These are phyloP conservation scores for Neurospora hispaniola DNA, from an alignment of 495 filamentous ascomycete species.

Conservation along the genomic window DNA sequence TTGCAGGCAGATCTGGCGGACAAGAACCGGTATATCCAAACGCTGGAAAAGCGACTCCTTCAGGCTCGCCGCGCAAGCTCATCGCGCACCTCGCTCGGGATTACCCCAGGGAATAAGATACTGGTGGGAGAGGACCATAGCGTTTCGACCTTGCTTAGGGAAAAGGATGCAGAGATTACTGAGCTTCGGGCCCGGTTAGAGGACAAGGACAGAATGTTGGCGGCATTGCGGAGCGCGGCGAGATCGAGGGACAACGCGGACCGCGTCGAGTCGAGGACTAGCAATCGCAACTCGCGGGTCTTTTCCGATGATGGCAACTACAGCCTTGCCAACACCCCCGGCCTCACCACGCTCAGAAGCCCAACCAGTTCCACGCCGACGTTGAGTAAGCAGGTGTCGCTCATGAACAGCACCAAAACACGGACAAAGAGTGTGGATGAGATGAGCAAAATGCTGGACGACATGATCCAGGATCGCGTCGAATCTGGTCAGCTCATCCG, in stretches of 20 bases:
- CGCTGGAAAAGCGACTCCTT: conserved; percentile 80
- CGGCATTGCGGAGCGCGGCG: conserved; percentile 75
- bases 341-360: conserved; percentile 23
- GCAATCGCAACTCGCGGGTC: conserved; percentile 35
- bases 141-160: conserved; percentile 56
- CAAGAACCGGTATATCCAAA: conserved; percentile 93
- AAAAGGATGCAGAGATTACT: conserved; percentile 89
- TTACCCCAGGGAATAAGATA: conserved; percentile 47
- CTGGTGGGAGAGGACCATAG: conserved; percentile 59
- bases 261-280: conserved; percentile 32
- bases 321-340: conserved; percentile 25
- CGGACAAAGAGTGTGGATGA: conserved; percentile 66
- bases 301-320: background rate
- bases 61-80: conserved; percentile 89
- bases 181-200: conserved; percentile 83
- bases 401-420: conserved; percentile 24
- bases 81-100: conserved; percentile 65
- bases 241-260: conserved; percentile 81
- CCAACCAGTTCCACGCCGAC: conserved; percentile 27
- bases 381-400: conserved; percentile 24
- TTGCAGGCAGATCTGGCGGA: conserved; percentile 88
- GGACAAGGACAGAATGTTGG: conserved; percentile 91
- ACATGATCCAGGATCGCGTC: conserved; percentile 86
- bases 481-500: conserved; percentile 56
- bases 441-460: conserved; percentile 80